A percentile compares a stretch with the other conserved stretches of the same genome.
phyloP scores from a whole-genome alignment of 805 yeast species.

The Kuraishia cidri region DNA sequence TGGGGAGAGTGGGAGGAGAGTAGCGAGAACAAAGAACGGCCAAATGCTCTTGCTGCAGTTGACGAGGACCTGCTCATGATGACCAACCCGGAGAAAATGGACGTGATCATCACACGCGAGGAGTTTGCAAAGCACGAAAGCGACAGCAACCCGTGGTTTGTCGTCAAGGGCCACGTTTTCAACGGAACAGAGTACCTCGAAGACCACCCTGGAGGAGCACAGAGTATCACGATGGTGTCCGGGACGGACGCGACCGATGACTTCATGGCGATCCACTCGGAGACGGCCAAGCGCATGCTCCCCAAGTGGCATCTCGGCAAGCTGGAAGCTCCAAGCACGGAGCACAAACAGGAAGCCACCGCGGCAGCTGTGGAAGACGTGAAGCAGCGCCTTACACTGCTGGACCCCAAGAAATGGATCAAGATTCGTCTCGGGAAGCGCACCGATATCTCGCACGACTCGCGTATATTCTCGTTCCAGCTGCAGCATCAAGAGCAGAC shows the following conservation, averaged over 20 bases:
- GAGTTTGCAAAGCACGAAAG: conserved; percentile 12
- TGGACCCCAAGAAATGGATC: conserved; percentile 21
- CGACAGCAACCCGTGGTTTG: conserved; percentile 17
- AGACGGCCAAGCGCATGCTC: conserved; percentile 14
- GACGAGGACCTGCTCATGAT: conserved; percentile 19
- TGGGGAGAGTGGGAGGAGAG: conserved; percentile 20
- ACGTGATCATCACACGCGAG: conserved; percentile 8
- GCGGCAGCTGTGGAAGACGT: too few species aligned
- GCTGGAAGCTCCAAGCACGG: conserved; percentile 5
- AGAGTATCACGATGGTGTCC: conserved; percentile 14
- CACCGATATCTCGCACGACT: conserved; percentile 16
- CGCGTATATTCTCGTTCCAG: conserved; percentile 18
- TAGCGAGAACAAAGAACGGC: not conserved
- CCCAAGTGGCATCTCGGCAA: conserved; percentile 17
- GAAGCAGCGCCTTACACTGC: conserved; percentile 8
- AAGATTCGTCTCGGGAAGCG: conserved; percentile 11
- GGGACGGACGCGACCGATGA: conserved; percentile 22
- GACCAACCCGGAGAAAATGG: conserved; percentile 14
- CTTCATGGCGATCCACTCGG: conserved; percentile 24
- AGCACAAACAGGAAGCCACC: not conserved
- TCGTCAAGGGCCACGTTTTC: conserved; percentile 23
- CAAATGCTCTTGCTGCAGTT: conserved; percentile 7
- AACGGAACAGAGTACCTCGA: conserved; percentile 22
- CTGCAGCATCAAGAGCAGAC: conserved; percentile 20
- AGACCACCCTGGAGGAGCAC: conserved; percentile 22